Percentiles rank a stretch among this genome's conserved stretches.
phyloP scores from a whole-genome alignment of 805 yeast genomes.

The Lipomyces japonicus region DNA sequence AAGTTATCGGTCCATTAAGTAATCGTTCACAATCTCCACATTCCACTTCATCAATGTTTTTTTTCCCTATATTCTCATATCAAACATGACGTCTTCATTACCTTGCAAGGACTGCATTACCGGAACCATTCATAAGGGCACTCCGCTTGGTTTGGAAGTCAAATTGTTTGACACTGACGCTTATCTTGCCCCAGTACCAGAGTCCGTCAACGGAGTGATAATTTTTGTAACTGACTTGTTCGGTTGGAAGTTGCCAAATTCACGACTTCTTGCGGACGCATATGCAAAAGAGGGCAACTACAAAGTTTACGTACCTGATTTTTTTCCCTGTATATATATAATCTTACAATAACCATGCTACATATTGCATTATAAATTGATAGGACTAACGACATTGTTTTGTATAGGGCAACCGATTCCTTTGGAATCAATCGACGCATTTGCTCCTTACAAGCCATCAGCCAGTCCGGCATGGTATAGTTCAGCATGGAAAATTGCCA shows the following conservation, averaged over 20 bases:
- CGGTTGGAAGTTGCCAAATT: constrained; percentile 11
- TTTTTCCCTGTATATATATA: constrained; percentile 1
- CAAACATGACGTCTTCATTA: constrained; percentile 1
- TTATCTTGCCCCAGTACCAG: constrained; percentile 3
- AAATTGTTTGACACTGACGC: not conserved
- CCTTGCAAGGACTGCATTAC: constrained; percentile 9
- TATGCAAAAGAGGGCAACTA: constrained; percentile 14
- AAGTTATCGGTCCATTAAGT: too few relatives aligned
- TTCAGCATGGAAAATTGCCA: not conserved
- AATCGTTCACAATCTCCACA: too few relatives aligned
- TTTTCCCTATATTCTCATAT: too few relatives aligned
- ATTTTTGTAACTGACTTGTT: constrained; percentile 9
- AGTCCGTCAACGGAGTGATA: constrained; percentile 4
- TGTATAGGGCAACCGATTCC: constrained; percentile 10
- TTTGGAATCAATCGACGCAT: constrained; percentile 1
- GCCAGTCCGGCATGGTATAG: not conserved
- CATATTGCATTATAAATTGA: too few relatives aligned
- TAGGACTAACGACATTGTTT: not conserved
- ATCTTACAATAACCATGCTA: too few relatives aligned
- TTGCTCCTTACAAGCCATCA: constrained; percentile 2
- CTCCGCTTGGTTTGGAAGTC: constrained; percentile 11
- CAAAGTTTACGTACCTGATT: constrained; percentile 7
- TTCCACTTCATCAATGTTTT: too few relatives aligned
- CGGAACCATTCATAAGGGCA: constrained; percentile 10
- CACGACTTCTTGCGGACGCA: constrained; percentile 17